A percentile compares a stretch with the other conserved stretches of the same genome.
phyloP scores from a whole-genome alignment of 108 stramenopile genomes.

The Pseudonitzschia delicatissima region DNA sequence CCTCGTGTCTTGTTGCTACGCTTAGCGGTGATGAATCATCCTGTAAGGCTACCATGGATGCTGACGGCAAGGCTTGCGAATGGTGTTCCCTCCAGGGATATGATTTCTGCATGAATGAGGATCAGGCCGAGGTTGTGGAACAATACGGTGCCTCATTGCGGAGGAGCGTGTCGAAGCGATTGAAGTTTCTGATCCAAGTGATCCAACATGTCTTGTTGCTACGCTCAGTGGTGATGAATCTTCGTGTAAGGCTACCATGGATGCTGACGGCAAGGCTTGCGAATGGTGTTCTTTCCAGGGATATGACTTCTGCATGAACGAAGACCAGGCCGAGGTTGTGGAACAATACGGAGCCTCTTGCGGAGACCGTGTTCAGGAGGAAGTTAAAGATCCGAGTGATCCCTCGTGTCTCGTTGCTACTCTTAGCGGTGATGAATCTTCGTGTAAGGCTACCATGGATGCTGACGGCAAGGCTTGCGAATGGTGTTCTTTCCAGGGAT shows the following conservation, averaged over 20 bases:
- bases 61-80: slow-evolving; percentile 28
- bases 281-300: slow-evolving; percentile 30
- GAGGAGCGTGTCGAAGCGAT: not conserved
- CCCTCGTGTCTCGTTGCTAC: slow-evolving; percentile 18
- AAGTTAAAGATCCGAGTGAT: slow-evolving; percentile 29
- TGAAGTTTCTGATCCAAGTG: slow-evolving; percentile 18
- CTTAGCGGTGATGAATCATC: slow-evolving; percentile 6
- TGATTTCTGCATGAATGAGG: slow-evolving; percentile 18
- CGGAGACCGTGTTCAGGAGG: too few species aligned
- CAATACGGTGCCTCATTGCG: slow-evolving; percentile 24
- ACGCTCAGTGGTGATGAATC: slow-evolving; percentile 18
- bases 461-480: slow-evolving; percentile 30
- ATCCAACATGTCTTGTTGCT: slow-evolving; percentile 29
- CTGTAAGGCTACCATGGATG: slow-evolving; percentile 19
- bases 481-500: slow-evolving; percentile 17
- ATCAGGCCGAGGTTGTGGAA: slow-evolving; percentile 29
- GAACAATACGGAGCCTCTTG: slow-evolving; percentile 27
- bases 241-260: slow-evolving; percentile 31
- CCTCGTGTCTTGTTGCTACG: slow-evolving; percentile 14
- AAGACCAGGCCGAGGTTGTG: slow-evolving; percentile 31
- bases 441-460: slow-evolving; percentile 21
- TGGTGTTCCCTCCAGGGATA: slow-evolving; percentile 10
- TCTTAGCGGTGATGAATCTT: slow-evolving; percentile 14
- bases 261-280: slow-evolving; percentile 37
- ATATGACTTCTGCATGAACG: slow-evolving; percentile 21